These are phyloP conservation scores for Pichia sp. DNA, from an alignment of 1,139 yeast genomes.

Conservation along the genomic window DNA sequence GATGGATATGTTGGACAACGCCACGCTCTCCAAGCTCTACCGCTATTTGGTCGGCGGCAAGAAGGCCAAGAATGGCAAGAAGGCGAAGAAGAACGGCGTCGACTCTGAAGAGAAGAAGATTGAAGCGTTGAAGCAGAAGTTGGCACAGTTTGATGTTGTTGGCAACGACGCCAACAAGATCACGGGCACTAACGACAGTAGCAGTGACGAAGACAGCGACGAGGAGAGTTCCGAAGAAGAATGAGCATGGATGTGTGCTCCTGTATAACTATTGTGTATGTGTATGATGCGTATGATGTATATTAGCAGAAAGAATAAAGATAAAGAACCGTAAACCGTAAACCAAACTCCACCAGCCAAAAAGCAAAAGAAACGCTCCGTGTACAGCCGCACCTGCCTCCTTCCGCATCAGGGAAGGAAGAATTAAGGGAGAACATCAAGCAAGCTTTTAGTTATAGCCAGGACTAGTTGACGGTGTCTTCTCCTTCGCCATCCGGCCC, in stretches of 20 bases:
- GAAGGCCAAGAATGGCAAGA: conserved; percentile 24
- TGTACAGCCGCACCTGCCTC: too few species aligned
- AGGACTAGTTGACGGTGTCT: too few species aligned
- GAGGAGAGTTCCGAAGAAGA: conserved; percentile 23
- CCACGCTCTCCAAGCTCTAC: conserved; percentile 80
- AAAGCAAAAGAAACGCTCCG: too few species aligned
- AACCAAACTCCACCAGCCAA: too few species aligned
- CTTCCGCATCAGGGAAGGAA: too few species aligned
- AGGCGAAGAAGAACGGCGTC: conserved; percentile 27
- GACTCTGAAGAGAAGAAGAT: conserved; percentile 73
- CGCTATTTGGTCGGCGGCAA: conserved; percentile 69
- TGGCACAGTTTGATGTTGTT: conserved; percentile 69
- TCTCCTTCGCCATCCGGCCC: too few species aligned
- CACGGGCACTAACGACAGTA: conserved; percentile 51
- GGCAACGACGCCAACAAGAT: conserved; percentile 27
- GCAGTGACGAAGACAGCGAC: conserved; percentile 53
- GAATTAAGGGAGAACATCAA: too few species aligned
- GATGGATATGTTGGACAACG: conserved; percentile 88
- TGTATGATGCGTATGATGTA: conserved; percentile 9
- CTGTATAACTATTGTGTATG: conserved; percentile 10
- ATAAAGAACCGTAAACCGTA: too few species aligned
- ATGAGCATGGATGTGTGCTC: not conserved
- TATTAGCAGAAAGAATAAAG: conserved; percentile 6
- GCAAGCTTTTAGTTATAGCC: too few species aligned
- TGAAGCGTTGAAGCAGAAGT: conserved; percentile 78